Conservation (phyloP, 345 rosid genomes). For the Aquilaria malaccensis region DNA sequence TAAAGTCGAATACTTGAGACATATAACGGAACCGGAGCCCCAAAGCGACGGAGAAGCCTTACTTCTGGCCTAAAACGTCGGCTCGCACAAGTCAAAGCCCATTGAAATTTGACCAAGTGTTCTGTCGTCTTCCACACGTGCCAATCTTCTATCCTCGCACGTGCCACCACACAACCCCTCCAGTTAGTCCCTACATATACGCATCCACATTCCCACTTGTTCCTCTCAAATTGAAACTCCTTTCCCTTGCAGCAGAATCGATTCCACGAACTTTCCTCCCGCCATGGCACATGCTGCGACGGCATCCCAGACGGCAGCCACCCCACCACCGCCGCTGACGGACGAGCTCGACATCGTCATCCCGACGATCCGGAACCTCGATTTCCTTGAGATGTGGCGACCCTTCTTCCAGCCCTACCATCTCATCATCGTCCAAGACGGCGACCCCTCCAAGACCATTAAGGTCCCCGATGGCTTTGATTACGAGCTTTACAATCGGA, state of each 20-base stretch:
- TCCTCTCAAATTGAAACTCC: background rate
- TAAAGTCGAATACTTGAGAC: too few relatives aligned
- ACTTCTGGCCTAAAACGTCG: too few relatives aligned
- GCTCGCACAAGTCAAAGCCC: too few relatives aligned
- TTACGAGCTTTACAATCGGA: constrained; percentile 87
- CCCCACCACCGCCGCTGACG: constrained; percentile 40
- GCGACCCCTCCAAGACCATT: constrained; percentile 82
- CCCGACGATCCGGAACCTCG: constrained; percentile 89
- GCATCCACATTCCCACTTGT: background rate
- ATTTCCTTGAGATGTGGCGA: constrained; percentile 98
- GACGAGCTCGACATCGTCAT: constrained; percentile 95
- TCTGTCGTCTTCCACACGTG: constrained; percentile 10
- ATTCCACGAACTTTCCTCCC: background rate
- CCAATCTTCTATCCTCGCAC: constrained; percentile 19
- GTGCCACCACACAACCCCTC: constrained; percentile 10
- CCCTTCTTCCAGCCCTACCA: constrained; percentile 94
- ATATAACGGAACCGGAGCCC: too few relatives aligned
- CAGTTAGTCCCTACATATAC: constrained; percentile 1
- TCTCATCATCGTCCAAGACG: constrained; percentile 92
- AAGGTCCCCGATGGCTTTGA: constrained; percentile 86
- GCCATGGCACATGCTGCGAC: constrained; percentile 53
- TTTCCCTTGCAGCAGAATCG: background rate
- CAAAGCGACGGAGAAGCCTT: too few relatives aligned
- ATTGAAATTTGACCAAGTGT: constrained; percentile 11
- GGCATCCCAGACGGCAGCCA: constrained; percentile 28